These are phyloP conservation scores for Starmera amethionina DNA, from an alignment of 805 yeast species.

Conservation along the genomic window DNA sequence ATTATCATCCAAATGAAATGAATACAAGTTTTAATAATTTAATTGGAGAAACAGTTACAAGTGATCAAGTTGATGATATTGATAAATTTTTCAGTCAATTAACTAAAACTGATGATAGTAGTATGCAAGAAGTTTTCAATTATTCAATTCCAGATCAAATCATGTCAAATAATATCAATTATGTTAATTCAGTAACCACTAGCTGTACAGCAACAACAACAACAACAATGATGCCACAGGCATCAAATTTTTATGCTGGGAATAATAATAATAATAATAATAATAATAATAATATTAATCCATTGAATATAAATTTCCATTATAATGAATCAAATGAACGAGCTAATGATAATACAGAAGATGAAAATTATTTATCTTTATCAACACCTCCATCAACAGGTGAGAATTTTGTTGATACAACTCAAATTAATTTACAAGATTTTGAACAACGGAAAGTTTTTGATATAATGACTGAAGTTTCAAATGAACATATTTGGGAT, in stretches of 20 bases:
- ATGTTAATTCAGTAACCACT: no score
- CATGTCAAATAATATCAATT: no score
- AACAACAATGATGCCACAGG: no score
- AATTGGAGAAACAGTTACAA: not conserved
- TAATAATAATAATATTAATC: no score
- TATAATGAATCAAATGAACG: not conserved
- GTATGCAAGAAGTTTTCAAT: no score
- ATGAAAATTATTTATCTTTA: conserved; percentile 11
- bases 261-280: no score
- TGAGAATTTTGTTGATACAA: not conserved
- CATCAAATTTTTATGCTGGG: no score
- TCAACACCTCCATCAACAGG: conserved; percentile 12
- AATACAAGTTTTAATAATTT: not conserved
- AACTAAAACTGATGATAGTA: conserved; percentile 3
- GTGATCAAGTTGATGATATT: conserved; percentile 10
- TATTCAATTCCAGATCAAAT: no score
- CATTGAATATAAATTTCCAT: conserved; percentile 6
- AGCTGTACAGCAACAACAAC: no score
- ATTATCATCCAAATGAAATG: conserved; percentile 1
- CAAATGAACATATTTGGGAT: conserved; percentile 57
- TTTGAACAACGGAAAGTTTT: conserved; percentile 45
- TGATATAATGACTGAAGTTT: conserved; percentile 52
- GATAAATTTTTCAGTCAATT: conserved; percentile 17
- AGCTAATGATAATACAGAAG: not conserved
- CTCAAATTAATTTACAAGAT: conserved; percentile 7